Percentiles rank a stretch among this genome's conserved stretches.
These are phyloP conservation scores for Phycomyces blakesleeanus DNA, from an alignment of 192 early-diverging fungal species.

Conservation along the genomic window DNA sequence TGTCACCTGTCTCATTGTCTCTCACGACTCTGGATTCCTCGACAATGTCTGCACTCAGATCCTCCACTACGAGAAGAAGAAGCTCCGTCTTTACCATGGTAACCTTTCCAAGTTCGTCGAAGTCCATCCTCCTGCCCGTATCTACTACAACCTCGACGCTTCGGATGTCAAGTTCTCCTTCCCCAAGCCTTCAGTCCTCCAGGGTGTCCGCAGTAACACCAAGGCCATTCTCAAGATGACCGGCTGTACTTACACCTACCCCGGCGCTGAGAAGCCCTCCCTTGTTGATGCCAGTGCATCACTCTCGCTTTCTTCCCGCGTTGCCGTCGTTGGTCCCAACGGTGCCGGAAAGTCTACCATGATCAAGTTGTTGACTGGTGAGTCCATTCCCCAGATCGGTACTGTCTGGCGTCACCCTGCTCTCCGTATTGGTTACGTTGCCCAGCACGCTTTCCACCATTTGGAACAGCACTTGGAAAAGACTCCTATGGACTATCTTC, in stretches of 20 bases:
- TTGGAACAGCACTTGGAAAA: constrained; percentile 79
- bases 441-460: constrained; percentile 87
- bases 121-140: constrained; percentile 66
- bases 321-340: constrained; percentile 78
- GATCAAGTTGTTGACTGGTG: constrained; percentile 79
- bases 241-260: constrained; percentile 74
- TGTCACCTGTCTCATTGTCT: constrained; percentile 72
- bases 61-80: constrained; percentile 72
- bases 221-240: constrained; percentile 77
- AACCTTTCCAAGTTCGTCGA: constrained; percentile 78
- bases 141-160: constrained; percentile 70
- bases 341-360: constrained; percentile 85
- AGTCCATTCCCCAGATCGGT: constrained; percentile 63
- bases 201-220: constrained; percentile 75
- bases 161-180: constrained; percentile 69
- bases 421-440: constrained; percentile 81
- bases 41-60: constrained; percentile 81
- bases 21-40: constrained; percentile 79
- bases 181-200: constrained; percentile 74
- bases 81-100: constrained; percentile 75
- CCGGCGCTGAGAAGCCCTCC: constrained; percentile 55
- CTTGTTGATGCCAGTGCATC: constrained; percentile 63
- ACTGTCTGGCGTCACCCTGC: constrained; percentile 79
- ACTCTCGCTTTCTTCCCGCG: constrained; percentile 72
- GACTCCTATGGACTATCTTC: constrained; percentile 80